A percentile compares a stretch with the other conserved stretches of the same genome.
phyloP scores from a whole-genome alignment of 73 alveolate species.

The Paramecium caudatum region DNA sequence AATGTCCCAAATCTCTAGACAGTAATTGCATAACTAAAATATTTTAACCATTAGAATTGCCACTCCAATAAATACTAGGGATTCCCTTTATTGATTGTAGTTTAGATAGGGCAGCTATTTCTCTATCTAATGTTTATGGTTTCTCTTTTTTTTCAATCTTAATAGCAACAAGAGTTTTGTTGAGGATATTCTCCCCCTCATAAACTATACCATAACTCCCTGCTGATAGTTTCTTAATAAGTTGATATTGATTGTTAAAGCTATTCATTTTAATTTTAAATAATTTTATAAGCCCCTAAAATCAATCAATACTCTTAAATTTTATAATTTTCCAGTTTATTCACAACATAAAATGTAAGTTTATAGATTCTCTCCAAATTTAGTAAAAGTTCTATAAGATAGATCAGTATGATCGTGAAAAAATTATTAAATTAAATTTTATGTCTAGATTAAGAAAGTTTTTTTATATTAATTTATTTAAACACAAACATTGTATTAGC shows the following conservation, averaged over 20 bases:
- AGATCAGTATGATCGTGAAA: too few species aligned
- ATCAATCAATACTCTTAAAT: too few species aligned
- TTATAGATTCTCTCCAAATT: too few species aligned
- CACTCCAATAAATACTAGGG: conserved; percentile 56
- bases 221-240: neutral
- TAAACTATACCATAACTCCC: conserved; percentile 17
- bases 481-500: too few species aligned
- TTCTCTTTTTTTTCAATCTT: conserved; percentile 70
- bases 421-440: too few species aligned
- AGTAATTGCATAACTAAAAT: conserved; percentile 32
- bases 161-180: conserved; percentile 63
- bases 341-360: too few species aligned
- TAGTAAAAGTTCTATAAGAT: too few species aligned
- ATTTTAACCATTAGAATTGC: conserved; percentile 29
- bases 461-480: too few species aligned
- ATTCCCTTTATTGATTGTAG: neutral
- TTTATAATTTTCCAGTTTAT: too few species aligned
- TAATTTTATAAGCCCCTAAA: too few species aligned
- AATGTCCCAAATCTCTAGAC: conserved; percentile 66
- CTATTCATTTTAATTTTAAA: conserved; percentile 20
- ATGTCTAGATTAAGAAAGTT: too few species aligned
- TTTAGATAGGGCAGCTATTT: neutral
- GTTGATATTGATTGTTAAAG: conserved; percentile 55
- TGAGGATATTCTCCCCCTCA: conserved; percentile 37
- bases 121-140: conserved; percentile 61